A percentile compares a stretch with the other conserved stretches of the same genome.
phyloP scores from a whole-genome alignment of 2,329 filamentous ascomycete genomes.

The Xylariaceae sp. region DNA sequence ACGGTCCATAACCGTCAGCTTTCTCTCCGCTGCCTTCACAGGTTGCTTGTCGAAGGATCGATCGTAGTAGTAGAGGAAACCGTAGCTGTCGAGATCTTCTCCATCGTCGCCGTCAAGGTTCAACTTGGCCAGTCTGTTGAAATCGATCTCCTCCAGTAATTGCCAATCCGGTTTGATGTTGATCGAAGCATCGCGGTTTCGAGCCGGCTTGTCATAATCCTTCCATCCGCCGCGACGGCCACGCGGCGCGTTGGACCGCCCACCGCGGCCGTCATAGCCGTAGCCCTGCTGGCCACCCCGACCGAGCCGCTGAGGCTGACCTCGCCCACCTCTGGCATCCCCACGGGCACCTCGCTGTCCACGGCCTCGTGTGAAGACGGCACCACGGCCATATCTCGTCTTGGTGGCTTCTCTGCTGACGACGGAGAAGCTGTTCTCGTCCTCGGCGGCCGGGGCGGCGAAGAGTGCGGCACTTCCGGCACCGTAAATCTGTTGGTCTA shows the following conservation, averaged over 20 bases:
- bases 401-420: constrained; percentile 92
- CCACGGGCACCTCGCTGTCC: constrained; percentile 76
- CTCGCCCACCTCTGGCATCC: constrained; percentile 59
- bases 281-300: constrained; percentile 68
- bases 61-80: constrained; percentile 99
- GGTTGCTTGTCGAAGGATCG: constrained; percentile 91
- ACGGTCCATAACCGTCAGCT: constrained; percentile 85
- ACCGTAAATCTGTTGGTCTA: constrained; percentile 96
- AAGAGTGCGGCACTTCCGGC: constrained; percentile 85
- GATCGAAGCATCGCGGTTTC: constrained; percentile 93
- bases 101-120: constrained; percentile 94
- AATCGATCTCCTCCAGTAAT: constrained; percentile 97
- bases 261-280: constrained; percentile 73
- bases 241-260: constrained; percentile 69
- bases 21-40: constrained; percentile 85
- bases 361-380: constrained; percentile 85
- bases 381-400: constrained; percentile 85
- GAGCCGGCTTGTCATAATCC: constrained; percentile 96
- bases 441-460: constrained; percentile 87
- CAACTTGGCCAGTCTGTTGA: constrained; percentile 90
- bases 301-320: constrained; percentile 70
- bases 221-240: constrained; percentile 96
- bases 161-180: constrained; percentile 96
- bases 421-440: constrained; percentile 96
- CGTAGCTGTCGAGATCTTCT: constrained; percentile 93